Conservation (phyloP, 2,329 filamentous ascomycete species). For the Aspergillus thermomutatus region DNA sequence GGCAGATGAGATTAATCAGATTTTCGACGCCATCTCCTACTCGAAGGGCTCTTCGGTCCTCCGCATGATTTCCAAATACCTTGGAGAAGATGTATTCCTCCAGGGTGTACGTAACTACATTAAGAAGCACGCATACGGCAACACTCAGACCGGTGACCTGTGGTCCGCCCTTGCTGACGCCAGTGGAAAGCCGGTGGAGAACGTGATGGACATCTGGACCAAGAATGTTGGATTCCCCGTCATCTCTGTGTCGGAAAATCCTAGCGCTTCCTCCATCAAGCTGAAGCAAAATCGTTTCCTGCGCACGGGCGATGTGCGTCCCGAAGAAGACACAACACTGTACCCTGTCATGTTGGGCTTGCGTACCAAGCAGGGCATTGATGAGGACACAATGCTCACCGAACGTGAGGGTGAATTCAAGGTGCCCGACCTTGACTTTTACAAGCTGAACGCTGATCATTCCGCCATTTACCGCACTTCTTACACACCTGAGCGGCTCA, state of each 20-base stretch:
- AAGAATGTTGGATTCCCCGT: conserved; percentile 95
- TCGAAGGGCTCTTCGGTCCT: conserved; percentile 94
- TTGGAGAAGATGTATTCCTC: conserved; percentile 89
- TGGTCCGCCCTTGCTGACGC: conserved; percentile 86
- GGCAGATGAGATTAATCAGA: conserved; percentile 95
- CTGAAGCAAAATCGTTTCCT: conserved; percentile 95
- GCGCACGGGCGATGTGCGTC: conserved; percentile 86
- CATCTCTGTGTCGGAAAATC: conserved; percentile 76
- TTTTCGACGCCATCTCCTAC: conserved; percentile 97
- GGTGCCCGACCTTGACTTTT: conserved; percentile 78
- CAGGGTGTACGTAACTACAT: conserved; percentile 88
- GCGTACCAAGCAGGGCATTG: conserved; percentile 76
- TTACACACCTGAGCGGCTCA: conserved; percentile 77
- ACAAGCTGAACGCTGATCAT: conserved; percentile 95
- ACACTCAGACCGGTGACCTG: conserved; percentile 85
- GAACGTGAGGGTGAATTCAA: conserved; percentile 75
- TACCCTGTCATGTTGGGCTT: conserved; percentile 89
- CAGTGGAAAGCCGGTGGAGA: conserved; percentile 84
- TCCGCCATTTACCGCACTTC: conserved; percentile 88
- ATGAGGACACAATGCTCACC: conserved; percentile 70
- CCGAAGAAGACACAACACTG: conserved; percentile 82
- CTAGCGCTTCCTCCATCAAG: conserved; percentile 68
- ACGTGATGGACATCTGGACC: conserved; percentile 94
- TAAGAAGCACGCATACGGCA: conserved; percentile 94
- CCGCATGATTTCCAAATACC: conserved; percentile 93